Base-by-base conservation (phyloP, 352 stramenopile species). In the Phytopythium aichiense region DNA sequence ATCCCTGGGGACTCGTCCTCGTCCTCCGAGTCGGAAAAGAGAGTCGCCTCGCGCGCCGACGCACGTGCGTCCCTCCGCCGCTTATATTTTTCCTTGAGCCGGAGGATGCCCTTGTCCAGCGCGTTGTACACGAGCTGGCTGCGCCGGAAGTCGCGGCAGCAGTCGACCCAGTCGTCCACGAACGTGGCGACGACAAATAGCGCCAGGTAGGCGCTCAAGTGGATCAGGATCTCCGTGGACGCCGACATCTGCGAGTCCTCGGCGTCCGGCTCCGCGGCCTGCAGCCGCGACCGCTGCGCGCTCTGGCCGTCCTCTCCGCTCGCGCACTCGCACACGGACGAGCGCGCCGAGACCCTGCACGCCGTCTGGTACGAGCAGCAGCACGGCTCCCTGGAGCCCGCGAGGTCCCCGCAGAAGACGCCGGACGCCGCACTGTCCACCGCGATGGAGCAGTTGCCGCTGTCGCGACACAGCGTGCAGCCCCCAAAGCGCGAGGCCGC, bases 361-460 rank as follows among this genome's bases (percentile, higher is more conserved):
- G 88, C 77, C 52, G 81, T 88, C 51, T 72, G 81, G 67, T 78
- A 90, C 60, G 71, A 50, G 63, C 80, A 92, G 69, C 83, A 92
- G 64, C 83, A 92, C 54, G 83, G 73, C 25, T 72, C 60, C 28
- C 73, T 69, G 62, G 73, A 81, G 56, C 63, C 57, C 35, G 76
- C 65, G 35, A 92, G 66, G 35, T 90, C 79, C 43, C 83, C 83
- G 40, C 83, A 92, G 65, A 87, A 92, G 33, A 89, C 83, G 35
- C 83, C 83, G 6, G 67, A 75, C 11, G 60, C 64, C 45, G 56
- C 59, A 46, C 87, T 82, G 25, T 74, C 70, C 60, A 88, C 73
- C 3, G 83, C 83, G 8, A 77, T 50, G 7, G 83, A 90, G 67
- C 83, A 92, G 64, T 89, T 89, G 5, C 83, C 79, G 23, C 71